A percentile compares a stretch with the other conserved stretches of the same genome.
phyloP scores from a whole-genome alignment of 2,329 filamentous ascomycete genomes.

The Fusarium coicis region DNA sequence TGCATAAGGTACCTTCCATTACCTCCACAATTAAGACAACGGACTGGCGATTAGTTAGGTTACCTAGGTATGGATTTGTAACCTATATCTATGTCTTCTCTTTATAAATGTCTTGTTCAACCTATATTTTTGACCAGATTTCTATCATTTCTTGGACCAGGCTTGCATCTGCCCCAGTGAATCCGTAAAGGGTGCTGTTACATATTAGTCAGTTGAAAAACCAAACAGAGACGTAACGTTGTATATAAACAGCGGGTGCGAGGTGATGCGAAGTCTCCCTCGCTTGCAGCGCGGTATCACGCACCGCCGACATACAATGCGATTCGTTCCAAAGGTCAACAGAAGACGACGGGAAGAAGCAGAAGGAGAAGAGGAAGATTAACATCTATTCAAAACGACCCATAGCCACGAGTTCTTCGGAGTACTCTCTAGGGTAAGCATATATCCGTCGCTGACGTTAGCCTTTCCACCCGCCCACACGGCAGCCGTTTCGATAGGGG shows the following conservation, averaged over 20 bases:
- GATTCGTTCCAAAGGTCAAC: not conserved
- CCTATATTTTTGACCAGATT: not conserved
- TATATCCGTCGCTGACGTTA: not conserved
- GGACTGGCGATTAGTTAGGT: not conserved
- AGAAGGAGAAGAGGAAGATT: not conserved
- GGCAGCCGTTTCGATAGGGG: constrained; percentile 10
- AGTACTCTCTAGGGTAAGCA: constrained; percentile 10
- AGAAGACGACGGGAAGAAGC: not conserved
- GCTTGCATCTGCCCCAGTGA: not conserved
- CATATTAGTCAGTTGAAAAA: not conserved
- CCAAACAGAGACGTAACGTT: not conserved
- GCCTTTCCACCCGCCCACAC: not conserved
- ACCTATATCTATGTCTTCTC: not conserved
- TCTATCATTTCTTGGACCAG: not conserved
- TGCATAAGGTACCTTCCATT: not conserved
- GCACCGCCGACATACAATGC: not conserved
- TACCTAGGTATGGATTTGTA: no score
- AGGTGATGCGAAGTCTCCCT: not conserved
- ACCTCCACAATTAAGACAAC: not conserved
- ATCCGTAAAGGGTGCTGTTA: not conserved
- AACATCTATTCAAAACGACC: not conserved
- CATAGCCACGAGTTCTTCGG: not conserved
- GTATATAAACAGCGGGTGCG: not conserved
- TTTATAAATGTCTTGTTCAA: not conserved
- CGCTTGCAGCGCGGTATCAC: not conserved